phyloP scores from a whole-genome alignment of 2,329 filamentous ascomycete species.

The Falciphora oryzae region DNA sequence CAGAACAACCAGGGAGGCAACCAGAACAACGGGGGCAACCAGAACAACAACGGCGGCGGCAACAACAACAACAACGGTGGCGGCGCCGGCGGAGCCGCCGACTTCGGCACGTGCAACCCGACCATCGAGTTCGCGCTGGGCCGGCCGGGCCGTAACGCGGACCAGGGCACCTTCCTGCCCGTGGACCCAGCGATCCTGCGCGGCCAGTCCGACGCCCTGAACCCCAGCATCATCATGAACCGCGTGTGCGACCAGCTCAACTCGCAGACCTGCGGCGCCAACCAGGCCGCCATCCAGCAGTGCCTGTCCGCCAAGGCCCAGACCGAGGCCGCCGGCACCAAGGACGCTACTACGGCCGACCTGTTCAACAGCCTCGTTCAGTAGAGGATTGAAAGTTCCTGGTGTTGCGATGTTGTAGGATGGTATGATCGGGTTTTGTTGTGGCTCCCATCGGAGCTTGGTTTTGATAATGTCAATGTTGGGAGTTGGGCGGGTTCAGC shows the following conservation, averaged over 20 bases:
- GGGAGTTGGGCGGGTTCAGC: neutral
- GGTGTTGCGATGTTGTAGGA: slow-evolving; percentile 24
- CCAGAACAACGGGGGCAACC: slow-evolving; percentile 12
- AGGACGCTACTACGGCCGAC: slow-evolving; percentile 31
- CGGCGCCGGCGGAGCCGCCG: slow-evolving; percentile 28
- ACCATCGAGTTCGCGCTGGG: slow-evolving; percentile 56
- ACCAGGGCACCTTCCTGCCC: slow-evolving; percentile 64
- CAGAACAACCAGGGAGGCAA: slow-evolving; percentile 15
- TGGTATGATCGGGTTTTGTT: neutral
- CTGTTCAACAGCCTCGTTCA: slow-evolving; percentile 33
- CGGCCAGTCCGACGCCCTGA: slow-evolving; percentile 61
- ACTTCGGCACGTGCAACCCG: slow-evolving; percentile 49
- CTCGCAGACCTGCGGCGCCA: slow-evolving; percentile 57
- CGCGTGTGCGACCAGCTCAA: slow-evolving; percentile 62
- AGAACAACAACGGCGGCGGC: slow-evolving; percentile 14
- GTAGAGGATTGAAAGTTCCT: neutral
- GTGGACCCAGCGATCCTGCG: slow-evolving; percentile 55
- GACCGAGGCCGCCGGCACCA: slow-evolving; percentile 25
- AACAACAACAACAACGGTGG: slow-evolving; percentile 12
- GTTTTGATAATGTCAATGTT: neutral
- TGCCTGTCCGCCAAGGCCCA: slow-evolving; percentile 46
- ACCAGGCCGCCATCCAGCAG: slow-evolving; percentile 49
- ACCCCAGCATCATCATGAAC: slow-evolving; percentile 70
- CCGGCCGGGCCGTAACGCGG: slow-evolving; percentile 47
- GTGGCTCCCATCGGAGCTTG: too few relatives aligned